Conservation (phyloP, 441 rosid genomes). For the Gossypium schwendimanii region DNA sequence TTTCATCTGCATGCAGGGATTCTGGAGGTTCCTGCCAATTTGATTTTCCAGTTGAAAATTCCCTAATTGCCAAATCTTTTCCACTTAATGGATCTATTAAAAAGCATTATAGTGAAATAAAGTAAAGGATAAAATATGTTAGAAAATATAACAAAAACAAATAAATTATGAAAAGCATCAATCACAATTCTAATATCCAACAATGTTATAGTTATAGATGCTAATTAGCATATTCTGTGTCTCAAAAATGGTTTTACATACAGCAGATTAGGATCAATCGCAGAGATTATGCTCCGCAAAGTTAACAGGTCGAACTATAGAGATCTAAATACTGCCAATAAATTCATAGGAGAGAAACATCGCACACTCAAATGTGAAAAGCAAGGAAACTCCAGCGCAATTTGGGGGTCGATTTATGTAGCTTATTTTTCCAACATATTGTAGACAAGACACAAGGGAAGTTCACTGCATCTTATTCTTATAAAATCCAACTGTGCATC, state of each 20-base stretch:
- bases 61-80: slow-evolving; percentile 23
- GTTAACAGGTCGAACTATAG: background rate
- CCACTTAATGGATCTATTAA: slow-evolving; percentile 25
- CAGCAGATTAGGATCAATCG: background rate
- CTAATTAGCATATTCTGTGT: background rate
- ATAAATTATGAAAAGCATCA: background rate
- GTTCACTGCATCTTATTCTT: too few species aligned
- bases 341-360: background rate
- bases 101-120: slow-evolving; percentile 13
- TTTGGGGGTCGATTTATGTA: background rate
- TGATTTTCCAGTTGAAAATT: slow-evolving; percentile 20
- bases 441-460: too few species aligned
- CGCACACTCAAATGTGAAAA: too few species aligned
- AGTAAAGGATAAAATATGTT: background rate
- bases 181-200: background rate
- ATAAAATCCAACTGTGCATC: too few species aligned
- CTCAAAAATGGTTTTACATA: background rate
- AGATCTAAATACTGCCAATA: background rate
- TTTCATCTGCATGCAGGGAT: slow-evolving; percentile 21
- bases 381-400: too few species aligned
- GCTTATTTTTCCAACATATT: background rate
- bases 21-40: slow-evolving; percentile 26
- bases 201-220: background rate
- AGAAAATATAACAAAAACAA: background rate
- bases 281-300: background rate